Base-by-base conservation (phyloP, 1,284 basidiomycete genomes). In the Malassezia brasiliensis region DNA sequence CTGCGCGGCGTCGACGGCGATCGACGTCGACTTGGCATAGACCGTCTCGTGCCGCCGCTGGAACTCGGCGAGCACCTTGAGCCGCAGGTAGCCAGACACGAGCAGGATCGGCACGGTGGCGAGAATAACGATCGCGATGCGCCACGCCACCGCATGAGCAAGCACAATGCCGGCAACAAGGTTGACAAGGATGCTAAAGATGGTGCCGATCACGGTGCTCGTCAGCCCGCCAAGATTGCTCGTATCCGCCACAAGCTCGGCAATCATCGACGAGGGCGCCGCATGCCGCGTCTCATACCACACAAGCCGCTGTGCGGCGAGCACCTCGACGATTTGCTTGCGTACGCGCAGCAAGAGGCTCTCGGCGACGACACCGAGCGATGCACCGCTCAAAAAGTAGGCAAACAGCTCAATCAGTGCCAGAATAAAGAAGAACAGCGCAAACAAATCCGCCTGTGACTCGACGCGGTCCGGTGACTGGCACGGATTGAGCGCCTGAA, bases 401-500 rank as follows among this genome's bases (percentile, higher is more conserved):
- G 65, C 56, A 30, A 56, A 53, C 20, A 69, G 45, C 47, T 67
- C 63, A 41, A 67, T 63, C 7, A 69, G 52, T 4, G 65, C 65
- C 1, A 69, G 59, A 39, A 67, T 61, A 56, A 67, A 67, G 38
- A 69, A 69, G 52, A 60, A 61, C 22, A 63, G 55, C 8, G 62
- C 65, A 39, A 67, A 69, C 42, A 56, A 31, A 14, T 63, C 60
- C 32, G 61, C 63, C 4, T 56, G 49, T 1, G 58, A 47, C 15
- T 62, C 54, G 2, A 68, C 61, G 20, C 53, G 44, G 44, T 53
- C 52, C 0, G 60, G 38, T 14, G 52, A n/a, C n/a, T 61, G 60
- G 41, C 67, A 69, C n/a, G 65, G 67, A 35, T 67, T 69, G 48
- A 69, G 62, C n/a, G 65, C 65, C 42, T 65, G 61, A 36, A 68